Evolutionary conservation across 1,284 basidiomycete genomes (phyloP), one percentile per base, ranked within the genome.

Genomic region (Heterobasidion irregulare): DNA sequence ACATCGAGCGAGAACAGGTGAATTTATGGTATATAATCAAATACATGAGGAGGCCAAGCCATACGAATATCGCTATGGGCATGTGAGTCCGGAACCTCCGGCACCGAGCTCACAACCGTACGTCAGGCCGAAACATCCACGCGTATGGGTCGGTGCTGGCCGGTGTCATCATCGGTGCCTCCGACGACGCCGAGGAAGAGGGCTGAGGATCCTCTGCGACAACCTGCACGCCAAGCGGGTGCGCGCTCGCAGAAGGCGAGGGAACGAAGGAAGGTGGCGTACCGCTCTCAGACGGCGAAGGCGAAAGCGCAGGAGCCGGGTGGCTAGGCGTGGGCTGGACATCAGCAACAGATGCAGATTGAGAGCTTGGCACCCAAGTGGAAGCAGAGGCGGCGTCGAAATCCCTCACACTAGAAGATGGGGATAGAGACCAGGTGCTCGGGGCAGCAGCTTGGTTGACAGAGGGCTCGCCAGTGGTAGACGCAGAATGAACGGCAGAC

Each of bases 111-210:
- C 18, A 36, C 8, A n/a, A 26, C 19, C 52, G 41, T 19, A n/a
- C 43, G 49, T 63, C 58, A 5, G 50, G 57, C 59, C 59, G 67
- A 65, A 76, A 76, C 66, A 66, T 69, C 73, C 72, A 76, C 60
- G 68, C 65, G 59, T 76, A 75, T 1, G 71, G 74, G 52, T 62
- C 70, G 13, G 71, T 73, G 59, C 64, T 71, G 34, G 69, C 64
- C 12, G 72, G 67, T 7, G 71, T 74, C 66, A 70, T 68, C 19
- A 45, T 49, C 50, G 18, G 35, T 18, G 33, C 33, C 47, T n/a
- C 50, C 19, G 18, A 16, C 45, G 5, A 35, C 47, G 2, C 38
- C 12, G 6, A 55, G 19, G 19, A 57, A 41, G 48, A 8, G 10
- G 36, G n/a, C 33, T 35, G 41, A 18, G 54, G 38, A 6, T 26